These are phyloP conservation scores for Colletotrichum paranaense DNA, from an alignment of 2,329 filamentous ascomycete genomes.

Conservation along the genomic window DNA sequence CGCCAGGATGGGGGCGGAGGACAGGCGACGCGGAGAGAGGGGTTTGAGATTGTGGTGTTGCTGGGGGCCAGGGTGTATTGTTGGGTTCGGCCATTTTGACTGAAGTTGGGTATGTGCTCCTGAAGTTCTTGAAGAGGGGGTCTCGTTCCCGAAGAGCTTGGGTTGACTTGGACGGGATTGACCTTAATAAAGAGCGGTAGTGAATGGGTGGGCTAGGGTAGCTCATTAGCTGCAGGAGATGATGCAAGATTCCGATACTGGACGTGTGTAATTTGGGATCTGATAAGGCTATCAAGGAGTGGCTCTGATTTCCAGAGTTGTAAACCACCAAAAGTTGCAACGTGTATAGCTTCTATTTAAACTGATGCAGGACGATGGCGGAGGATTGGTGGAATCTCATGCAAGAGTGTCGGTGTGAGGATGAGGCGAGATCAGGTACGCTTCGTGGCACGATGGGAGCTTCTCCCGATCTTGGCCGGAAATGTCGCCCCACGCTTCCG, in stretches of 20 bases:
- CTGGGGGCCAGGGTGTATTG: slow-evolving; percentile 57
- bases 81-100: slow-evolving; percentile 57
- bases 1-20: slow-evolving; percentile 33
- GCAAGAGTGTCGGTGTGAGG: neutral
- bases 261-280: neutral
- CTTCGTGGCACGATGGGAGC: neutral
- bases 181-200: neutral
- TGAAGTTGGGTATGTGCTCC: neutral
- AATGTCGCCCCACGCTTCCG: slow-evolving; percentile 8
- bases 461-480: neutral
- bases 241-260: neutral
- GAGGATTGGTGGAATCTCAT: slow-evolving; percentile 19
- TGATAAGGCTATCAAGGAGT: slow-evolving; percentile 6
- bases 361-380: neutral
- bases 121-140: too few relatives aligned
- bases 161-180: neutral
- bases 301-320: neutral
- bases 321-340: neutral
- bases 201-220: neutral
- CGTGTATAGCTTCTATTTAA: neutral
- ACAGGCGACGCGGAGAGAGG: slow-evolving; percentile 56
- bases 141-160: neutral
- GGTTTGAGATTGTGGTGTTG: slow-evolving; percentile 45
- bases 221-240: neutral
- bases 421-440: slow-evolving; percentile 8